A percentile compares a stretch with the other conserved stretches of the same genome.
Conservation (phyloP, 2,329 filamentous ascomycete species). For the Colletotrichum neosansevieriae region DNA sequence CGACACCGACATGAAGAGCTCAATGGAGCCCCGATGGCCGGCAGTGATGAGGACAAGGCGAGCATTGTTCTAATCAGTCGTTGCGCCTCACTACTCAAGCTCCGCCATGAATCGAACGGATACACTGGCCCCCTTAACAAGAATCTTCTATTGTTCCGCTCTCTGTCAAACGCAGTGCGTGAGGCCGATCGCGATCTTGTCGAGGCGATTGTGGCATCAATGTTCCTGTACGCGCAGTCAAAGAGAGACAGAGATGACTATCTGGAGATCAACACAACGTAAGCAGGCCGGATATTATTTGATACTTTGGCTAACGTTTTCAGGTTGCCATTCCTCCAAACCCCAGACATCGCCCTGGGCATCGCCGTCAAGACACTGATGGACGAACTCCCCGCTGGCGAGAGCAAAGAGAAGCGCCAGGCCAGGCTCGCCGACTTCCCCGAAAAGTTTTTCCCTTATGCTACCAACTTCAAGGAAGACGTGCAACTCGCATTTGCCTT, state of each 20-base stretch:
- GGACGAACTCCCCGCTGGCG: constrained; percentile 74
- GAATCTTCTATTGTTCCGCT: constrained; percentile 87
- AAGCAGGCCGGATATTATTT: constrained; percentile 48
- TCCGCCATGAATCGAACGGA: constrained; percentile 86
- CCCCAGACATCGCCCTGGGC: constrained; percentile 80
- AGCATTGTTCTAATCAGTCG: constrained; percentile 87
- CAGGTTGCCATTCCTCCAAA: constrained; percentile 75
- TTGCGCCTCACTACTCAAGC: constrained; percentile 83
- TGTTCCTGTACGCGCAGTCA: constrained; percentile 85
- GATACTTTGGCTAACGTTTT: constrained; percentile 41
- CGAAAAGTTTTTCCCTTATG: constrained; percentile 67
- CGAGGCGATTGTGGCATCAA: constrained; percentile 83
- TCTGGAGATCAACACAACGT: constrained; percentile 79
- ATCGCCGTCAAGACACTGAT: constrained; percentile 85
- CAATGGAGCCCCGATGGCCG: constrained; percentile 67
- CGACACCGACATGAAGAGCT: constrained; percentile 69
- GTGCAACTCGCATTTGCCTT: constrained; percentile 69
- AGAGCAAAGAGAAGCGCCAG: constrained; percentile 62
- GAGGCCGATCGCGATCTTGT: constrained; percentile 84
- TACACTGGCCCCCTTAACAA: constrained; percentile 96
- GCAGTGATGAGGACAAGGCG: constrained; percentile 78
- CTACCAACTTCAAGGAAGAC: constrained; percentile 70
- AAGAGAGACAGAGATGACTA: constrained; percentile 76
- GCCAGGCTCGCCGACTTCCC: constrained; percentile 64
- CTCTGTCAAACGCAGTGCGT: constrained; percentile 83